Evolutionary conservation across 345 rosid genomes (phyloP).

Genomic region (Acer saccharum): DNA sequence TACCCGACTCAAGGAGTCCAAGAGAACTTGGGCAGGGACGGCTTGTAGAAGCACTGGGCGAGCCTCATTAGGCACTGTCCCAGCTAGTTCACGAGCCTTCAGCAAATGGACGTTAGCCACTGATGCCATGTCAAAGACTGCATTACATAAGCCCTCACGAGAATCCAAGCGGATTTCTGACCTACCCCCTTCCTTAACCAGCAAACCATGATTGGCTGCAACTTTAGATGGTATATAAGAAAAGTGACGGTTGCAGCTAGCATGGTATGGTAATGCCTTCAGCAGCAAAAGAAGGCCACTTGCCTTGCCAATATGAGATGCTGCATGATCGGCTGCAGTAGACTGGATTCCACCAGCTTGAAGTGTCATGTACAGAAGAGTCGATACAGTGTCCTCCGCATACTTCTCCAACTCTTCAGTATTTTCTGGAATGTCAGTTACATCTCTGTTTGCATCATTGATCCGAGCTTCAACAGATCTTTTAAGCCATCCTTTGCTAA

Average conservation of each 20-base stretch:
- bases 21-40: constrained; percentile 74
- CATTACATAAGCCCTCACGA: constrained; percentile 62
- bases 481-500: constrained; percentile 83
- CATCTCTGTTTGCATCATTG: constrained; percentile 67
- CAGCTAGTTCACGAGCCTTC: constrained; percentile 80
- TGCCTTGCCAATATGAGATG: constrained; percentile 92
- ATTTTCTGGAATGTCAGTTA: constrained; percentile 64
- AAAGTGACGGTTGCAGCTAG: constrained; percentile 65
- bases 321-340: constrained; percentile 82
- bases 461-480: constrained; percentile 88
- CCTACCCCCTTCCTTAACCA: constrained; percentile 64
- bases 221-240: constrained; percentile 66
- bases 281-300: constrained; percentile 86
- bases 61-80: constrained; percentile 68
- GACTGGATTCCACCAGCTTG: constrained; percentile 87
- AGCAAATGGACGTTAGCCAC: constrained; percentile 75
- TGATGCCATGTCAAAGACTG: constrained; percentile 85
- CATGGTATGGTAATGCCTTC: constrained; percentile 81
- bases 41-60: constrained; percentile 74
- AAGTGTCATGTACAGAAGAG: constrained; percentile 78
- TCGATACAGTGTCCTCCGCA: constrained; percentile 78
- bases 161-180: constrained; percentile 61
- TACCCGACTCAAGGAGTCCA: constrained; percentile 59
- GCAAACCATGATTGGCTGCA: constrained; percentile 72
- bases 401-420: constrained; percentile 80